These are phyloP conservation scores for Marasmius sp. DNA, from an alignment of 1,284 basidiomycete species.

Conservation along the genomic window DNA sequence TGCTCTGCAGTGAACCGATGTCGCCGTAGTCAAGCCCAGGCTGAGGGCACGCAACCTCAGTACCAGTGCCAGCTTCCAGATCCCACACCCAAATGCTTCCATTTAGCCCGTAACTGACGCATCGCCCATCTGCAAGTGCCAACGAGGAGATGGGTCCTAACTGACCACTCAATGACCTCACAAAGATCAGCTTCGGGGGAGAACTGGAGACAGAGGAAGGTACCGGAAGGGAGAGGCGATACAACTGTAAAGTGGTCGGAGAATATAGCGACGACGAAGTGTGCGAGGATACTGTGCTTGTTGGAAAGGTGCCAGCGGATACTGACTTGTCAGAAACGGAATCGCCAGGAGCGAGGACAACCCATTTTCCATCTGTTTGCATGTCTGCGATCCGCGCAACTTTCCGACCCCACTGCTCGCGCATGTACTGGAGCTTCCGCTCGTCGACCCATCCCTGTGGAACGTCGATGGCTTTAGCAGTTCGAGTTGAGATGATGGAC, in stretches of 20 bases:
- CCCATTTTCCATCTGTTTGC: conserved; percentile 82
- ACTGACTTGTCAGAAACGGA: conserved; percentile 21
- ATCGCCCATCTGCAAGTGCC: conserved; percentile 75
- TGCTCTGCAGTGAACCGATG: conserved; percentile 29
- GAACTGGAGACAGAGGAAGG: conserved; percentile 45
- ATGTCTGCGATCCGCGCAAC: conserved; percentile 63
- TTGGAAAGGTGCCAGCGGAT: conserved; percentile 20
- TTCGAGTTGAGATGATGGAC: conserved; percentile 54
- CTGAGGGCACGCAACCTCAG: conserved; percentile 48
- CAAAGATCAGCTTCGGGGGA: conserved; percentile 64
- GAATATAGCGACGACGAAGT: conserved; percentile 40
- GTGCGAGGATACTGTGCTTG: conserved; percentile 15
- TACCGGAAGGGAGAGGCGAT: conserved; percentile 65
- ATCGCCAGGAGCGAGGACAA: conserved; percentile 69
- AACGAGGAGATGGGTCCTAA: conserved; percentile 64
- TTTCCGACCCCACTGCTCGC: conserved; percentile 75
- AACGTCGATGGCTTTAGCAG: conserved; percentile 65
- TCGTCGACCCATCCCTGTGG: conserved; percentile 73
- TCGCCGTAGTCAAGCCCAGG: conserved; percentile 13
- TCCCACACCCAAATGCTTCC: conserved; percentile 84
- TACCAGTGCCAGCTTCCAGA: conserved; percentile 64
- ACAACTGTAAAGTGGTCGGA: conserved; percentile 63
- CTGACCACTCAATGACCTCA: conserved; percentile 69
- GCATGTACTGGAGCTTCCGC: conserved; percentile 56
- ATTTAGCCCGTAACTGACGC: conserved; percentile 68